Base-by-base conservation (phyloP, 2,329 filamentous ascomycete genomes). In the Fusarium domesticum region DNA sequence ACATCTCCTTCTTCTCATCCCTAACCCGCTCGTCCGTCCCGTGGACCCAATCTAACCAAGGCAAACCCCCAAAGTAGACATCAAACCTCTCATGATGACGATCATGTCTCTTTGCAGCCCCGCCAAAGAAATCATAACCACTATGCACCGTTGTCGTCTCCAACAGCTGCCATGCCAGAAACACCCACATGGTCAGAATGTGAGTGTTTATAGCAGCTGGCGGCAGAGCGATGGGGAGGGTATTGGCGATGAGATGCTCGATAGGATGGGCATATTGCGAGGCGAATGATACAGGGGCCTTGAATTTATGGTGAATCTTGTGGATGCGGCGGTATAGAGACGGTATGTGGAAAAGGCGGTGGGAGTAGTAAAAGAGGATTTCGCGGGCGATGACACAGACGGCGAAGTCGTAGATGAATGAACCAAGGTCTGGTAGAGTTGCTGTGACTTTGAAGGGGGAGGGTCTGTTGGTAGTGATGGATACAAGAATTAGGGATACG, bases 31-130 rank as follows among this genome's bases (percentile, higher is more conserved):
- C 60, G 16, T 61, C 63, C 0, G 77, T 81, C 16, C 73, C 75
- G 60, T 79, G 75, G 10, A 78, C n/a, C 71, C 73, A 78, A 57
- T 81, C 77, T 56, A 81, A 57, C 39, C 75, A 53, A 2, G 75
- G 76, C 49, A 79, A 64, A 0, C 68, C 71, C 2, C 77, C 77
- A 61, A 73, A 81, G 50, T 80, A 72, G 12, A 78, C 62, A 43
- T 72, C 70, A 52, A 80, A 80, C 50, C 71, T 70, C 65, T 80
- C 76, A 60, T 81, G 78, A 53, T 82, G 78, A 20, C 72, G 59
- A 61, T 82, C 78, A 61, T 82, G 78, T 58, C 70, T 71, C 50
- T 64, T 66, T 1, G 76, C 76, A 42, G 57, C 69, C 44, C 67
- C 69, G 47, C 44, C 56, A 14, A 78, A 69, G 51, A 80, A 80